Evolutionary conservation across 2,329 filamentous ascomycete genomes (phyloP).

Genomic region (Colletotrichum sp.): DNA sequence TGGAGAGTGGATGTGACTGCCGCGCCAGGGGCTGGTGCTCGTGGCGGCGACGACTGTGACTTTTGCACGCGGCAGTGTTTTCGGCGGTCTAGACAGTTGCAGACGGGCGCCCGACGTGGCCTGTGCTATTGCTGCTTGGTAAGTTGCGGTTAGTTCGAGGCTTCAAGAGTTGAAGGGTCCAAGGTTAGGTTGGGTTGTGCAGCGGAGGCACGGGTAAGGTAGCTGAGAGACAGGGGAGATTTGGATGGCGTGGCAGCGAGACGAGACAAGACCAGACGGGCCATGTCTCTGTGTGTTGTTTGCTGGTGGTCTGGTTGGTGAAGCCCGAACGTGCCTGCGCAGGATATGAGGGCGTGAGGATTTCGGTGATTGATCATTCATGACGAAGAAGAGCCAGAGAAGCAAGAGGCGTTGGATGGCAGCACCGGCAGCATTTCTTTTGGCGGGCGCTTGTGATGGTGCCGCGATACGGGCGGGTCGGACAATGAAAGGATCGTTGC

Average conservation of each 20-base stretch:
- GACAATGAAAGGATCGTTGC: neutral
- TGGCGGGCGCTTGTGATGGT: neutral
- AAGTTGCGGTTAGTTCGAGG: neutral
- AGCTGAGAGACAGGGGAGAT: neutral
- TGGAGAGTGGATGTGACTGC: neutral
- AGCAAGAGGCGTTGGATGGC: neutral
- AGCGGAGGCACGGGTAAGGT: neutral
- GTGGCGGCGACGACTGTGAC: neutral
- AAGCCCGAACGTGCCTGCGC: neutral
- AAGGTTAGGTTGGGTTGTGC: neutral
- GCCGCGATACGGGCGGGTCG: neutral
- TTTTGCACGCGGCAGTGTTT: neutral
- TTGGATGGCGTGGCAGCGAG: constrained; percentile 4
- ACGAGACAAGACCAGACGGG: constrained; percentile 4
- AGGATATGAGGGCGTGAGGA: neutral
- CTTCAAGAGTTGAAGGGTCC: neutral
- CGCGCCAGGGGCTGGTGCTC: neutral
- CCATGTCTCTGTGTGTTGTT: neutral
- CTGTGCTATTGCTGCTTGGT: neutral
- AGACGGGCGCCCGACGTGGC: neutral
- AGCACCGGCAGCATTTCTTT: neutral
- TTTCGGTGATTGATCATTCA: neutral
- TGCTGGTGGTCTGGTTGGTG: neutral
- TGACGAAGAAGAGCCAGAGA: neutral
- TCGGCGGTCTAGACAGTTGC: neutral